A percentile compares a stretch with the other conserved stretches of the same genome.
Conservation (phyloP, 306 rosid genomes). For the Sindora glabra region DNA sequence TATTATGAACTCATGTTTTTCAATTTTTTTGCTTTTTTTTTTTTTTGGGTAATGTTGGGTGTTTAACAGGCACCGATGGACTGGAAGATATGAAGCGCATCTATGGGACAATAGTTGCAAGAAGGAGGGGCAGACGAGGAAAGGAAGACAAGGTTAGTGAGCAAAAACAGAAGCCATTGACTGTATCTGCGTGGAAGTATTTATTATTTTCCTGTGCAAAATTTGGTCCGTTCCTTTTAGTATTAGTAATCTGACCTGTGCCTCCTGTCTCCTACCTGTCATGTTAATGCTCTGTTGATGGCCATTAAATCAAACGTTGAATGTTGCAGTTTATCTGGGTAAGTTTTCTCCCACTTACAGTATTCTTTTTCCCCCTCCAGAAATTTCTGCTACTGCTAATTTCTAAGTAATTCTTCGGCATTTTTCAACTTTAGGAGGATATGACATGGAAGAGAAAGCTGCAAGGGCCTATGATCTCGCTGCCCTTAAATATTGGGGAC, state of each 20-base stretch:
- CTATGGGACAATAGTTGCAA: slow-evolving; percentile 98
- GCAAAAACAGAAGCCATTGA: too few relatives aligned
- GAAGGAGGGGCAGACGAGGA: slow-evolving; percentile 97
- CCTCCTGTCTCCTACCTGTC: slow-evolving; percentile 26
- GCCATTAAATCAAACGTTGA: slow-evolving; percentile 30
- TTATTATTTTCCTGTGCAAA: background rate
- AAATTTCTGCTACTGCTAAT: background rate
- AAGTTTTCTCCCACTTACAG: background rate
- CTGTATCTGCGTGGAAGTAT: slow-evolving; percentile 13
- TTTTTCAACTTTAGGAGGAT: slow-evolving; percentile 59
- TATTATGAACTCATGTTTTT: background rate
- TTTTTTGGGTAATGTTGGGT: background rate
- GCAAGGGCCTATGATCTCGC: slow-evolving; percentile 99
- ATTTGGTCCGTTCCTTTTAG: slow-evolving; percentile 18
- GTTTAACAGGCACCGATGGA: slow-evolving; percentile 77
- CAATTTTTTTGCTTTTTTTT: background rate
- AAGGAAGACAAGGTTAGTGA: slow-evolving; percentile 97
- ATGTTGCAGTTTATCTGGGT: slow-evolving; percentile 79
- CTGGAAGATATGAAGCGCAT: slow-evolving; percentile 98
- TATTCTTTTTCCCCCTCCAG: background rate
- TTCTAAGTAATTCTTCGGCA: background rate
- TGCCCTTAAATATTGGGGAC: slow-evolving; percentile 95
- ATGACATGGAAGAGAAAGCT: slow-evolving; percentile 98
- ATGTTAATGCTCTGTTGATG: slow-evolving; percentile 30
- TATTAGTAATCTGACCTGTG: slow-evolving; percentile 27